Evolutionary conservation across 352 stramenopile species (phyloP), one percentile per base, ranked within the genome.

Genomic region (Elongisporangium undulatum): DNA sequence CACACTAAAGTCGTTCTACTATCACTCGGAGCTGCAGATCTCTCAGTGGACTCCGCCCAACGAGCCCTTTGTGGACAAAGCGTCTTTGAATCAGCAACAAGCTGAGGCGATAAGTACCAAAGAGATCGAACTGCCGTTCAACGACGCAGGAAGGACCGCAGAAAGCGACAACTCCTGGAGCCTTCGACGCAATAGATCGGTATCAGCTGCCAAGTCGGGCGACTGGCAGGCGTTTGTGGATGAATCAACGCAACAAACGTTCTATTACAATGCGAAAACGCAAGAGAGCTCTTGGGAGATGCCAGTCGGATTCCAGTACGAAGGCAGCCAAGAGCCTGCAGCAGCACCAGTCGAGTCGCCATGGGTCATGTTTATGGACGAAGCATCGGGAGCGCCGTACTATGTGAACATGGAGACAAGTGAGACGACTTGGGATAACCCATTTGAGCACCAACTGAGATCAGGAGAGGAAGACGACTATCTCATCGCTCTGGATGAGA

Each of bases 181-280:
- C 26, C 34, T 65, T 51, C 69, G 62, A 4, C 67, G 67, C 3
- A 64, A 66, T 4, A 24, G 49, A n/a, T 82, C 66, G 21, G 39
- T 67, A 12, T 41, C 55, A 2, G 59, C 59, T 21, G 67, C 75
- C 29, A 65, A 58, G 45, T 55, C 62, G 4, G 64, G 66, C 41
- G 67, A 63, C 22, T 92, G 85, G 85, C 70, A 85, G 49, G 72
- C 71, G 50, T 82, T 85, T 51, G 64, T 89, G 50, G 82, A 94
- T 54, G 58, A 77, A 8, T 67, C 66, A 13, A 85, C 63, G n/a
- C 69, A 76, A 7, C 69, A 79, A 24, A 65, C 67, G 48, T 94
- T 85, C 58, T 92, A 92, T 67, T 89, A 87, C 68, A 92, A 92
- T 64, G 53, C 62, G 4, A 17, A 52, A 49, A 90, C 82, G 0